phyloP scores from a whole-genome alignment of 2,329 filamentous ascomycete species.

The Aspergillus ruber region DNA sequence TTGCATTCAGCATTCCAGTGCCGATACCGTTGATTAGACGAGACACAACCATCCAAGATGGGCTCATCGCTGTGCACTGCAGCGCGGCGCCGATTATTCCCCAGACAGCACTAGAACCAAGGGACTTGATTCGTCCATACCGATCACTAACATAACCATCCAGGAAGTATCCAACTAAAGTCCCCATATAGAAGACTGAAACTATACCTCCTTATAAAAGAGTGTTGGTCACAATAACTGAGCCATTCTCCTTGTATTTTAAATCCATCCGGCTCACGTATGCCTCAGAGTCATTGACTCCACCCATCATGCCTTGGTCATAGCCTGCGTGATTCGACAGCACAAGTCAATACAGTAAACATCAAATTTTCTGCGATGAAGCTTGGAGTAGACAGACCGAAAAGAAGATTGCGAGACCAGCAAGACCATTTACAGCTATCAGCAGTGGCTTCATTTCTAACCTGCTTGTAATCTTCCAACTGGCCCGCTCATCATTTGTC shows the following conservation, averaged over 20 bases:
- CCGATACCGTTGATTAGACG: conserved; percentile 59
- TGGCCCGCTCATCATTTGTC: no score
- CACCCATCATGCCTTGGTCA: conserved; percentile 53
- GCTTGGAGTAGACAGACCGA: no score
- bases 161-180: conserved; percentile 54
- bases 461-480: no score
- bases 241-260: conserved; percentile 47
- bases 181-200: conserved; percentile 53
- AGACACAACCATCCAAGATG: conserved; percentile 61
- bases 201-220: conserved; percentile 60
- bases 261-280: conserved; percentile 62
- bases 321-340: conserved; percentile 33
- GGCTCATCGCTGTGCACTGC: conserved; percentile 60
- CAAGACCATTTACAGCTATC: no score
- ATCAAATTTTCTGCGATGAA: no score
- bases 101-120: conserved; percentile 54
- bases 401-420: no score
- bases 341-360: no score
- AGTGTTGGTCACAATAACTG: conserved; percentile 48
- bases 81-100: conserved; percentile 56
- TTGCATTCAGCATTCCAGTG: conserved; percentile 64
- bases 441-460: no score
- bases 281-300: conserved; percentile 59
- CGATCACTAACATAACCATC: conserved; percentile 61
- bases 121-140: conserved; percentile 57